Evolutionary conservation across 2,329 filamentous ascomycete genomes (phyloP).

Genomic region (Alternaria gaisen): DNA sequence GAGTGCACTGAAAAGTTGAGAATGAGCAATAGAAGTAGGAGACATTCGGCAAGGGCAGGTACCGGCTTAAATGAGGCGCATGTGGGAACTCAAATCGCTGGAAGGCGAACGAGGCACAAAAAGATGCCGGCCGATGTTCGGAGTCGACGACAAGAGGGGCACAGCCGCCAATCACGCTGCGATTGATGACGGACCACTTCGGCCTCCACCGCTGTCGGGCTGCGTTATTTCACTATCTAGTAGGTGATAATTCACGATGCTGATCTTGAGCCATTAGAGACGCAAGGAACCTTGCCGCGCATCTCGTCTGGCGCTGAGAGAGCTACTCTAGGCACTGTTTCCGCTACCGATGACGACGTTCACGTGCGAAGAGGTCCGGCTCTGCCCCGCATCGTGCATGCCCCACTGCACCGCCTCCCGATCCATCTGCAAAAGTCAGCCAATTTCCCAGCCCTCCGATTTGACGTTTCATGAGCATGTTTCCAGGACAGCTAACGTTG

Average conservation of each 20-base stretch:
- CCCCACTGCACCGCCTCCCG: conserved; percentile 12
- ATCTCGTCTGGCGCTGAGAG: conserved; percentile 9
- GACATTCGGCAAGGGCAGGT: conserved; percentile 19
- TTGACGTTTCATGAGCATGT: neutral
- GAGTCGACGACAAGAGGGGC: conserved; percentile 31
- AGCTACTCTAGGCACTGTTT: conserved; percentile 5
- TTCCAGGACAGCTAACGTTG: neutral
- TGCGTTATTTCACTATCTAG: conserved; percentile 4
- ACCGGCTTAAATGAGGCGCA: conserved; percentile 34
- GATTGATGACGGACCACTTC: conserved; percentile 33
- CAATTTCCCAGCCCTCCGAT: neutral
- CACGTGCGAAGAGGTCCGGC: conserved; percentile 10
- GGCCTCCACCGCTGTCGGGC: conserved; percentile 20
- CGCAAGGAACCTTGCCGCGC: conserved; percentile 14
- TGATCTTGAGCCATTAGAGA: conserved; percentile 2
- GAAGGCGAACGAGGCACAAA: conserved; percentile 40
- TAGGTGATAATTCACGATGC: conserved; percentile 5
- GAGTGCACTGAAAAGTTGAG: neutral
- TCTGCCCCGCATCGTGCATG: conserved; percentile 28
- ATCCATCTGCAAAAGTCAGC: conserved; percentile 1
- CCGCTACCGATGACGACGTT: conserved; percentile 27
- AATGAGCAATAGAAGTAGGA: conserved; percentile 6
- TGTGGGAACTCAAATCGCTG: conserved; percentile 36
- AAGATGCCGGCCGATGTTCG: conserved; percentile 43
- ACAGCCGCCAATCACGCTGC: conserved; percentile 34